Evolutionary conservation across 2,329 filamentous ascomycete genomes (phyloP).

Genomic region (Exophiala xenobiotica): DNA sequence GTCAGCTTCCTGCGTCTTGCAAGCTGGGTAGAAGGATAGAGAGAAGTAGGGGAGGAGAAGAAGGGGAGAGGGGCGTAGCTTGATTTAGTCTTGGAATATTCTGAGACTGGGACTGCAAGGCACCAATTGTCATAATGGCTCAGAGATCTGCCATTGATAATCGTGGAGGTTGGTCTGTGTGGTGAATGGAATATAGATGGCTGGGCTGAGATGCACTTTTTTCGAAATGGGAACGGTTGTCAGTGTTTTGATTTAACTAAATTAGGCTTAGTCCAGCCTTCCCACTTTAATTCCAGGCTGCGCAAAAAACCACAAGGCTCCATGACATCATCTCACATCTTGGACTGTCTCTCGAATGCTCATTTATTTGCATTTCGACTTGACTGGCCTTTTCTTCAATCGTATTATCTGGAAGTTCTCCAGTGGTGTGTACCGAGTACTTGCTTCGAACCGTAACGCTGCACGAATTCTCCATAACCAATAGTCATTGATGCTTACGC

Average conservation of each 20-base stretch:
- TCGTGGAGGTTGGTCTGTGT: constrained; percentile 28
- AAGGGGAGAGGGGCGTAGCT: constrained; percentile 41
- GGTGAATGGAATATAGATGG: constrained; percentile 15
- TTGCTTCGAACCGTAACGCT: too few species aligned
- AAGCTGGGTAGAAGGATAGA: constrained; percentile 9
- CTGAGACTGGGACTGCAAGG: constrained; percentile 19
- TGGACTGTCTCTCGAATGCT: too few species aligned
- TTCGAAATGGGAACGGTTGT: neutral
- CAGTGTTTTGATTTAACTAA: constrained; percentile 3
- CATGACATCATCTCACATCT: too few species aligned
- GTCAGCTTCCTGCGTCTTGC: constrained; percentile 23
- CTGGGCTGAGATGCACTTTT: constrained; percentile 17
- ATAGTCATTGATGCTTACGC: constrained; percentile 8
- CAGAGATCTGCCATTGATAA: constrained; percentile 26
- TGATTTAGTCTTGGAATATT: constrained; percentile 28
- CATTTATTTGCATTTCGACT: too few species aligned
- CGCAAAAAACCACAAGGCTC: neutral
- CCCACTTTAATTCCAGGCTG: neutral
- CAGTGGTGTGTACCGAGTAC: too few species aligned
- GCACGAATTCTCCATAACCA: constrained; percentile 13
- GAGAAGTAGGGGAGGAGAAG: constrained; percentile 34
- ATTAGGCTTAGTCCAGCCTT: neutral
- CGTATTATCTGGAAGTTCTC: too few species aligned
- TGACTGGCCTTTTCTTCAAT: too few species aligned
- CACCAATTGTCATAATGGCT: constrained; percentile 22